A percentile compares a stretch with the other conserved stretches of the same genome.
Evolutionary conservation across 2,329 filamentous ascomycete species (phyloP).

Genomic region (Lecanicillium sp.): DNA sequence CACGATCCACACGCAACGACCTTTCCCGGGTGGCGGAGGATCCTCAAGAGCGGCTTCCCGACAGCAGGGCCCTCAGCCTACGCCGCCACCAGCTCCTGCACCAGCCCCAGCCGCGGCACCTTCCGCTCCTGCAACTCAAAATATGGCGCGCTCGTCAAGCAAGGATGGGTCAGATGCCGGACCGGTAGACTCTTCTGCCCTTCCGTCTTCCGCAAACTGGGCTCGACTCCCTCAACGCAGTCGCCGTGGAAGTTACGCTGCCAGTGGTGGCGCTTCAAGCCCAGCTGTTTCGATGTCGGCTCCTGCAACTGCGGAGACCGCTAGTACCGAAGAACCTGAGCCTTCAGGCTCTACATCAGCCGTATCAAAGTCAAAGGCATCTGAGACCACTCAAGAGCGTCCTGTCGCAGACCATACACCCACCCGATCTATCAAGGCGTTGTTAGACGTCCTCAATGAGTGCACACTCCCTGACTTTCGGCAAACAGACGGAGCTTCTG

Average conservation of each 20-base stretch:
- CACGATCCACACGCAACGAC: conserved; percentile 71
- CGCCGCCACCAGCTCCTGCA: conserved; percentile 22
- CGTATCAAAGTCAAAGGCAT: conserved; percentile 9
- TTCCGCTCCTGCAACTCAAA: conserved; percentile 34
- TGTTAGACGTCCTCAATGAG: conserved; percentile 28
- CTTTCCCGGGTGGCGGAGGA: conserved; percentile 43
- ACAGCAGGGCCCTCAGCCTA: conserved; percentile 34
- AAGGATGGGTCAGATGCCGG: conserved; percentile 65
- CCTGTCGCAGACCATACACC: neutral
- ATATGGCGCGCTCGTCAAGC: conserved; percentile 70
- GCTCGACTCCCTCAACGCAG: conserved; percentile 62
- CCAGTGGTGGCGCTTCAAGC: conserved; percentile 73
- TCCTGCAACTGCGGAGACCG: conserved; percentile 44
- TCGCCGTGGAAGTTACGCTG: conserved; percentile 69
- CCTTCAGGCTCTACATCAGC: neutral
- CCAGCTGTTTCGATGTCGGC: conserved; percentile 60
- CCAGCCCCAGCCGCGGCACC: conserved; percentile 1
- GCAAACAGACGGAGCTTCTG: conserved; percentile 15
- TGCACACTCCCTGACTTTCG: conserved; percentile 22
- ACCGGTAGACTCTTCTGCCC: conserved; percentile 63
- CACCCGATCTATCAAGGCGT: conserved; percentile 19
- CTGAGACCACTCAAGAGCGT: conserved; percentile 1
- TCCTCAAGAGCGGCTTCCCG: conserved; percentile 47
- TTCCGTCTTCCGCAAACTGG: conserved; percentile 92
- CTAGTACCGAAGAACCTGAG: conserved; percentile 24